Conservation (phyloP, 2,329 filamentous ascomycete species). For the Fonsecaea pedrosoi region DNA sequence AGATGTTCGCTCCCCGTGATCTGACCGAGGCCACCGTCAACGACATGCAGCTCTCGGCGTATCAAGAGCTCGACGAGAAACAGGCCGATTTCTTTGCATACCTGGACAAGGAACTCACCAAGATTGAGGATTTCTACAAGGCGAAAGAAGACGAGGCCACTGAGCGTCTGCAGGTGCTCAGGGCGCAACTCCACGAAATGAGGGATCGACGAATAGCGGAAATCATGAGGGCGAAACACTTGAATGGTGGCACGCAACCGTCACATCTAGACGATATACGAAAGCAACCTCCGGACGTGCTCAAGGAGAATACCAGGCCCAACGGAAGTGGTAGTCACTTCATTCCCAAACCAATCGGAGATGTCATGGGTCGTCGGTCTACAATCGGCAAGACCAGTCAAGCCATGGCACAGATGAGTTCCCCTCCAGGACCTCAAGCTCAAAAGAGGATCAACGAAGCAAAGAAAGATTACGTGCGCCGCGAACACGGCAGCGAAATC, state of each 20-base stretch:
- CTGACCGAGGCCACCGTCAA: slow-evolving; percentile 49
- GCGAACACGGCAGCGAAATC: slow-evolving; percentile 62
- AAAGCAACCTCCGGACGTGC: slow-evolving; percentile 30
- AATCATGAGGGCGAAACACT: slow-evolving; percentile 51
- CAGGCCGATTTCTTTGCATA: slow-evolving; percentile 89
- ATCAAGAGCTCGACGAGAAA: slow-evolving; percentile 71
- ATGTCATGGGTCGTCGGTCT: slow-evolving; percentile 52
- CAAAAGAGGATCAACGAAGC: slow-evolving; percentile 42
- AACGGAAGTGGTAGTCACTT: slow-evolving; percentile 39
- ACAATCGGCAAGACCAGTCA: slow-evolving; percentile 64
- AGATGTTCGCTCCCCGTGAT: slow-evolving; percentile 46
- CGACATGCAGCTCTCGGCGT: slow-evolving; percentile 62
- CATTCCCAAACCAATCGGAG: slow-evolving; percentile 48
- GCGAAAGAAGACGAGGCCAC: slow-evolving; percentile 86
- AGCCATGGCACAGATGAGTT: slow-evolving; percentile 54
- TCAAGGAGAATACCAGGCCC: slow-evolving; percentile 38
- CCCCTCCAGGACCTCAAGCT: slow-evolving; percentile 48
- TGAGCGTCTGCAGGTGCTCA: slow-evolving; percentile 71
- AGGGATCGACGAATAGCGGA: slow-evolving; percentile 80
- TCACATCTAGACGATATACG: slow-evolving; percentile 7
- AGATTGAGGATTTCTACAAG: slow-evolving; percentile 89
- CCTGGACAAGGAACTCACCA: slow-evolving; percentile 82
- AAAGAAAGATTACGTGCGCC: slow-evolving; percentile 59
- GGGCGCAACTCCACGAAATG: slow-evolving; percentile 92
- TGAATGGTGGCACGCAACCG: not conserved